Evolutionary conservation across 169 alveolate species (phyloP).

Genomic region (Cryptosporidium bovis): DNA sequence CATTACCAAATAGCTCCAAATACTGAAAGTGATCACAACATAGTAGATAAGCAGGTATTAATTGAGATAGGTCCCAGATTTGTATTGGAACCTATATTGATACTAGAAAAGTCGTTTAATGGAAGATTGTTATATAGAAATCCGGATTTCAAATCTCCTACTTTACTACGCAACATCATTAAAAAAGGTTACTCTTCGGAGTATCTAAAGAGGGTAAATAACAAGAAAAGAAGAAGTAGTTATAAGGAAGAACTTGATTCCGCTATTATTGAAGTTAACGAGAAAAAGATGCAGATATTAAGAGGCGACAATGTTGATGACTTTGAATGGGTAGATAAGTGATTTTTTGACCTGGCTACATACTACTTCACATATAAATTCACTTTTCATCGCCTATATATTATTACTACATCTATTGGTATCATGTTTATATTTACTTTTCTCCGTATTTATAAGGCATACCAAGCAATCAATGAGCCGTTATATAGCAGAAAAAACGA

Average conservation of each 20-base stretch:
- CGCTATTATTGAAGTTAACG: conserved; percentile 7
- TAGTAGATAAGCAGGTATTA: conserved; percentile 85
- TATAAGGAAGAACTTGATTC: conserved; percentile 47
- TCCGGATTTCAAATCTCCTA: conserved; percentile 83
- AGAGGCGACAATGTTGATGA: conserved; percentile 67
- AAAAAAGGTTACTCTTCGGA: conserved; percentile 35
- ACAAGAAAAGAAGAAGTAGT: conserved; percentile 25
- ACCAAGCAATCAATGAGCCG: conserved; percentile 76
- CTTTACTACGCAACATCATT: conserved; percentile 77
- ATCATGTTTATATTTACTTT: no score
- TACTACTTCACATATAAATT: no score
- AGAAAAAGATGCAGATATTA: conserved; percentile 40
- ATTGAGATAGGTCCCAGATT: conserved; percentile 94
- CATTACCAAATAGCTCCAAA: conserved; percentile 90
- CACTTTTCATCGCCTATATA: no score
- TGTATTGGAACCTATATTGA: conserved; percentile 89
- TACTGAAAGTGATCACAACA: conserved; percentile 81
- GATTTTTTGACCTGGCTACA: no score
- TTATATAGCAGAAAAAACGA: conserved; percentile 55
- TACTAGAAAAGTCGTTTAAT: conserved; percentile 87
- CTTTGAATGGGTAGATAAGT: not conserved
- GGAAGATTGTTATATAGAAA: conserved; percentile 87
- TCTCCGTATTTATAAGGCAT: not conserved
- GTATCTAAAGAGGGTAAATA: conserved; percentile 29
- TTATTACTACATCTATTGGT: no score